Conservation (phyloP, 108 stramenopile genomes). For the Pseudonitzschia multiseries region DNA sequence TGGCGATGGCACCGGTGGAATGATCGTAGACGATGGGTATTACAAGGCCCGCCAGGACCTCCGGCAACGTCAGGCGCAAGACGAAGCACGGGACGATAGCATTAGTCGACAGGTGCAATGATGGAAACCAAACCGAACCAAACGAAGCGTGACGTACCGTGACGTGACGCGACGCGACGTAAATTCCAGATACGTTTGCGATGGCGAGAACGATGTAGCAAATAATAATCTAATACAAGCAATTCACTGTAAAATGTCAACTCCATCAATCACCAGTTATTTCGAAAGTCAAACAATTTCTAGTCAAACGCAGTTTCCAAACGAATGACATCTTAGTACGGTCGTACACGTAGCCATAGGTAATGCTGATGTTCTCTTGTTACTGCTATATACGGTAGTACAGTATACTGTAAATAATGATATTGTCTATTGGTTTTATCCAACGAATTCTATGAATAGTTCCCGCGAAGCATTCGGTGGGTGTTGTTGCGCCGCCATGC, state of each 20-base stretch:
- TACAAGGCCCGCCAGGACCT: not conserved
- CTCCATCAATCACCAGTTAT: not conserved
- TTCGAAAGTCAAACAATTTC: too few relatives aligned
- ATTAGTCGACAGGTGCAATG: not conserved
- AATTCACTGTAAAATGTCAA: too few relatives aligned
- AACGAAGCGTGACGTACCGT: too few relatives aligned
- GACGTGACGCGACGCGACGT: too few relatives aligned
- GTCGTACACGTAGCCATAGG: too few relatives aligned
- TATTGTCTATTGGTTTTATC: too few relatives aligned
- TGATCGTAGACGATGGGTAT: slow-evolving; percentile 39
- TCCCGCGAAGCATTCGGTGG: not conserved
- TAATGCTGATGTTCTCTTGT: too few relatives aligned
- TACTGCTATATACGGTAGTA: too few relatives aligned
- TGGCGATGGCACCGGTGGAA: slow-evolving; percentile 36
- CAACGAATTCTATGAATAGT: not conserved
- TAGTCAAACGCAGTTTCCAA: too few relatives aligned
- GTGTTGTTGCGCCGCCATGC: not conserved
- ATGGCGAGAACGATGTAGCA: not conserved
- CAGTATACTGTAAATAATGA: too few relatives aligned
- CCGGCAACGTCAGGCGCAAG: not conserved
- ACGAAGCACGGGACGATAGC: not conserved
- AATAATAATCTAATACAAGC: not conserved
- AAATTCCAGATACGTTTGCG: too few relatives aligned
- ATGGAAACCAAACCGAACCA: not conserved
- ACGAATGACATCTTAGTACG: too few relatives aligned